Percentiles rank a stretch among this genome's conserved stretches.
These are phyloP conservation scores for Aspergillus sp. DNA, from an alignment of 2,329 filamentous ascomycete species.

Conservation along the genomic window DNA sequence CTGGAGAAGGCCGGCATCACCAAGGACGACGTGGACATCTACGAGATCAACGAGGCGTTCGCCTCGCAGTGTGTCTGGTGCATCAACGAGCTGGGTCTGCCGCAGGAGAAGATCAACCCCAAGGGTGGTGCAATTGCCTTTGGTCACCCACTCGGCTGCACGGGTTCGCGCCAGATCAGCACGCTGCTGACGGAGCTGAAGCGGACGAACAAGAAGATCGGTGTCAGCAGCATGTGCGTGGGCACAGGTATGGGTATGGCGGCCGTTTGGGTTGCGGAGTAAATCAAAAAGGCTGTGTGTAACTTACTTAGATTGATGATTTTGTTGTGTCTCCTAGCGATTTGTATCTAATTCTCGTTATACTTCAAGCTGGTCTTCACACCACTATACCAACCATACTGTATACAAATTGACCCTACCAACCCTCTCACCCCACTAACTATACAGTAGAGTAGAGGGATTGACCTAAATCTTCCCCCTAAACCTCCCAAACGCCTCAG, in stretches of 20 bases:
- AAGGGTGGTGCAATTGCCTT: constrained; percentile 97
- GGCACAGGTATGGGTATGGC: constrained; percentile 99
- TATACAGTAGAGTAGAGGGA: too few relatives aligned
- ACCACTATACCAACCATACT: not conserved
- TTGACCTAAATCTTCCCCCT: constrained; percentile 31
- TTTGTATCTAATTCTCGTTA: not conserved
- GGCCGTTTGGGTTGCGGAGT: constrained; percentile 93
- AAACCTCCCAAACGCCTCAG: constrained; percentile 67
- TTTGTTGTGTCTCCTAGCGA: constrained; percentile 14
- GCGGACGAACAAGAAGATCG: constrained; percentile 80
- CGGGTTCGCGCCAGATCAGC: constrained; percentile 88
- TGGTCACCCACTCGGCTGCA: constrained; percentile 92
- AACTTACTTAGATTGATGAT: constrained; percentile 22
- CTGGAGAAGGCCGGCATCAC: constrained; percentile 82
- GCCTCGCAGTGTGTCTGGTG: constrained; percentile 94
- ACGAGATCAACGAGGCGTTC: constrained; percentile 99
- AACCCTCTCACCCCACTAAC: too few relatives aligned
- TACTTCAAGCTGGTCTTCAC: not conserved
- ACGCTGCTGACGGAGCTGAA: constrained; percentile 88
- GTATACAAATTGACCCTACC: not conserved
- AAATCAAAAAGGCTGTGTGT: constrained; percentile 40
- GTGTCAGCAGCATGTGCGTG: constrained; percentile 93
- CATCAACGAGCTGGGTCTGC: constrained; percentile 80
- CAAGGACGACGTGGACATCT: constrained; percentile 93
- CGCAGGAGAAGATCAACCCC: constrained; percentile 87